Evolutionary conservation across 2,329 filamentous ascomycete genomes (phyloP).

Genomic region (Colletotrichum sansevieriae): DNA sequence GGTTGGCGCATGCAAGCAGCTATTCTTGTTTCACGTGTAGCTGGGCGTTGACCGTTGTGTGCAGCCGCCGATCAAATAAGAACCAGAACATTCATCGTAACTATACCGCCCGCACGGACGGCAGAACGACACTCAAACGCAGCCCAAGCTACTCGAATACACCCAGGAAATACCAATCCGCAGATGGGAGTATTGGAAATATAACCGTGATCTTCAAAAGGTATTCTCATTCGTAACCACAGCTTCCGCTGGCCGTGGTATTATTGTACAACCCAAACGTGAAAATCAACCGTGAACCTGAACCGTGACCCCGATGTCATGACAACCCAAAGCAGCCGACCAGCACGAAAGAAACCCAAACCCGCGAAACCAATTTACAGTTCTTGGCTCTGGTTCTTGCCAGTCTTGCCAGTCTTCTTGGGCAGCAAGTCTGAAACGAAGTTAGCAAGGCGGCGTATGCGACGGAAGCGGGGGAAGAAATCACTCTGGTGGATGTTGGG

Average conservation of each 20-base stretch:
- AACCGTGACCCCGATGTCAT: conserved; percentile 87
- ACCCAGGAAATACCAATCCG: too few relatives aligned
- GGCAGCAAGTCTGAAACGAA: conserved; percentile 84
- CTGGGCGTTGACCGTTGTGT: too few relatives aligned
- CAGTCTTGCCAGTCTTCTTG: conserved; percentile 98
- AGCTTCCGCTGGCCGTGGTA: conserved; percentile 65
- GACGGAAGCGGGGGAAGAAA: conserved; percentile 52
- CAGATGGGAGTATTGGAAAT: background rate
- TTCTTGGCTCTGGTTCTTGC: conserved; percentile 94
- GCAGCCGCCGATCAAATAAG: too few relatives aligned
- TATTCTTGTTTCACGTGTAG: too few relatives aligned
- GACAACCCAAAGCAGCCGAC: conserved; percentile 78
- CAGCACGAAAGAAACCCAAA: conserved; percentile 69
- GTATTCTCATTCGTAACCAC: conserved; percentile 74
- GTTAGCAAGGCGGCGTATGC: conserved; percentile 53
- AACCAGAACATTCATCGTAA: too few relatives aligned
- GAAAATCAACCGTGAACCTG: conserved; percentile 74
- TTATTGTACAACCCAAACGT: conserved; percentile 80
- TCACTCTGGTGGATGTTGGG: conserved; percentile 98
- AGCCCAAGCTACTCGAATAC: too few relatives aligned
- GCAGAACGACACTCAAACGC: too few relatives aligned
- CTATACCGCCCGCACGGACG: too few relatives aligned
- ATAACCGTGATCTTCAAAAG: conserved; percentile 57
- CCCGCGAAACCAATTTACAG: conserved; percentile 73
- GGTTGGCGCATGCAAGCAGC: too few relatives aligned